Percentiles rank a stretch among this genome's conserved stretches.
These are phyloP conservation scores for Prunus yedoensis DNA, from an alignment of 331 rosid genomes.

Conservation along the genomic window DNA sequence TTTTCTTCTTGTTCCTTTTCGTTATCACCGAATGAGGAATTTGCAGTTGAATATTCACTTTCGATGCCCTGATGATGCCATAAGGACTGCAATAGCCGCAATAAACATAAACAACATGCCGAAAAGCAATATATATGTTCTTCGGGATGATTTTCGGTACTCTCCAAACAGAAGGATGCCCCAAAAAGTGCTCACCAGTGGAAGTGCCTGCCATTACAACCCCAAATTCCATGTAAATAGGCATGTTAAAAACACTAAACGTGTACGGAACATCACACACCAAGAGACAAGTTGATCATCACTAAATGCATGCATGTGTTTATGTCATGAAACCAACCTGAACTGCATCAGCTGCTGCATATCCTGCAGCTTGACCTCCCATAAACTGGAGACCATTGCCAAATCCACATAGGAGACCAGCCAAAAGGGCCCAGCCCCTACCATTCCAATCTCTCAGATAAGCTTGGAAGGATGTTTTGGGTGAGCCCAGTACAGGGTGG, in stretches of 20 bases:
- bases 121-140: constrained; percentile 58
- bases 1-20: not conserved
- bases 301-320: not conserved
- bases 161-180: constrained; percentile 75
- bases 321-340: constrained; percentile 52
- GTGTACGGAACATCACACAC: not conserved
- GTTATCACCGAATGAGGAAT: not conserved
- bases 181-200: constrained; percentile 98
- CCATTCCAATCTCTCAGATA: constrained; percentile 81
- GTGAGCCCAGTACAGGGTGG: constrained; percentile 61
- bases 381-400: constrained; percentile 93
- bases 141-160: constrained; percentile 70
- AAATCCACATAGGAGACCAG: constrained; percentile 83
- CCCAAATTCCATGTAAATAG: not conserved
- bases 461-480: constrained; percentile 66
- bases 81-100: constrained; percentile 67
- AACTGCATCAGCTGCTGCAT: constrained; percentile 96
- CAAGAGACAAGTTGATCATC: no score
- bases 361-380: constrained; percentile 98
- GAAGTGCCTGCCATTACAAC: constrained; percentile 66
- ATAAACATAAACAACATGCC: constrained; percentile 79
- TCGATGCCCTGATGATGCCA: constrained; percentile 82
- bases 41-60: constrained; percentile 26
- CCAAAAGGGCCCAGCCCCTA: constrained; percentile 88
- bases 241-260: not conserved